Evolutionary conservation across 192 early-diverging fungal genomes (phyloP), one percentile per base, ranked within the genome.

Genomic region (Coemansia sp.): DNA sequence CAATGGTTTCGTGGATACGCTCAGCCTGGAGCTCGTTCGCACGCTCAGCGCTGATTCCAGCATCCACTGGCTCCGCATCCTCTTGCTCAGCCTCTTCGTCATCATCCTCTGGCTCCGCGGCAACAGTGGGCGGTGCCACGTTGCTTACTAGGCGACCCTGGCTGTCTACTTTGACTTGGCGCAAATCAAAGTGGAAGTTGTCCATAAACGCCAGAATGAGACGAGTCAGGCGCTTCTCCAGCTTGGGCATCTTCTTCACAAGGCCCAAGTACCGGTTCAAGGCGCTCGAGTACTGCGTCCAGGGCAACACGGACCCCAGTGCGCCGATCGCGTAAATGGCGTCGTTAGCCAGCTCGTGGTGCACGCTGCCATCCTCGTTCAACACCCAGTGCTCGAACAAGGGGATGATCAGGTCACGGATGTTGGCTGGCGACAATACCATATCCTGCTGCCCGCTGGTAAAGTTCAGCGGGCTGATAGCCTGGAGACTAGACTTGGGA

Each of bases 181-280:
- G 84, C 38, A 96, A 73, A 62, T 95, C 89, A 83, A 97, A 99
- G 76, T 98, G 94, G 87, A 98, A 98, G 47, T 80, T 86, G 61
- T 98, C 95, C 64, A 98, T 68, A 33, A 98, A 80, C 6, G 88
- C 80, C 63, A 94, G 89, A 10, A 97, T 84, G 8, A 92, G 78
- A n/a, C 94, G 85, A 52, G 94, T 90, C 55, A 94, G 77, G 6
- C 91, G 85, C 78, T 95, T 95, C 70, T 97, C 96, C 57, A 93
- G 81, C 32, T 86, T 83, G 10, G 90, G 84, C 52, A 88, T 83
- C 66, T 84, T 85, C 6, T 88, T 76, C 32, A 94, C 84, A 58
- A 89, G 63, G 28, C 80, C 84, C 47, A 97, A 68, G 58, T 94
- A 95, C 23, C 85, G 80, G 70, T 90, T 89, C 59, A 99, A 40